phyloP scores from a whole-genome alignment of 768 basidiomycete genomes.

The Tylopilus balloui region DNA sequence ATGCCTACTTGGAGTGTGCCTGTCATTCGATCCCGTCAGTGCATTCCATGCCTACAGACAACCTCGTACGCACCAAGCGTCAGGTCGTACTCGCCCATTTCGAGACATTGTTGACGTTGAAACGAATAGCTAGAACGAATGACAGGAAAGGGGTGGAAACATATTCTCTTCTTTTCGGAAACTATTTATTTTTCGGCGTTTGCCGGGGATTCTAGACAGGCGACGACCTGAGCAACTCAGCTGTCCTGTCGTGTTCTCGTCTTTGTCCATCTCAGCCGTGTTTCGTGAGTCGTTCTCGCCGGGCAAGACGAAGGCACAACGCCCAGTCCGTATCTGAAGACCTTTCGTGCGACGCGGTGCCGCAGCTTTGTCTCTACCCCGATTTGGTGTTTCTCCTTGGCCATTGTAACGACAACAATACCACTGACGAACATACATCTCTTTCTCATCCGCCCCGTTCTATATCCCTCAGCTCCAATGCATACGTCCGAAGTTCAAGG shows the following conservation, averaged over 20 bases:
- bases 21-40: neutral
- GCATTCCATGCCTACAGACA: neutral
- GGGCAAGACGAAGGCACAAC: neutral
- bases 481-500: conserved; percentile 21
- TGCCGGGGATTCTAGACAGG: conserved; percentile 16
- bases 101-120: no score
- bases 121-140: no score
- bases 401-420: conserved; percentile 18
- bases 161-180: no score
- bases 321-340: neutral
- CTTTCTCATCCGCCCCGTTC: neutral
- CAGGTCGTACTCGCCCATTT: neutral
- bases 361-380: conserved; percentile 11
- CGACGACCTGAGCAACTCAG: conserved; percentile 15
- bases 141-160: no score
- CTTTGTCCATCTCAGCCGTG: conserved; percentile 8
- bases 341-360: conserved; percentile 1
- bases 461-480: conserved; percentile 10
- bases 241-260: conserved; percentile 5
- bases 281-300: neutral
- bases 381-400: conserved; percentile 16
- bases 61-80: neutral
- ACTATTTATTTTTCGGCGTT: conserved; percentile 15
- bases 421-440: neutral
- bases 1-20: conserved; percentile 12